These are phyloP conservation scores for Fusarium praegraminearum DNA, from an alignment of 2,329 filamentous ascomycete species.

Conservation along the genomic window DNA sequence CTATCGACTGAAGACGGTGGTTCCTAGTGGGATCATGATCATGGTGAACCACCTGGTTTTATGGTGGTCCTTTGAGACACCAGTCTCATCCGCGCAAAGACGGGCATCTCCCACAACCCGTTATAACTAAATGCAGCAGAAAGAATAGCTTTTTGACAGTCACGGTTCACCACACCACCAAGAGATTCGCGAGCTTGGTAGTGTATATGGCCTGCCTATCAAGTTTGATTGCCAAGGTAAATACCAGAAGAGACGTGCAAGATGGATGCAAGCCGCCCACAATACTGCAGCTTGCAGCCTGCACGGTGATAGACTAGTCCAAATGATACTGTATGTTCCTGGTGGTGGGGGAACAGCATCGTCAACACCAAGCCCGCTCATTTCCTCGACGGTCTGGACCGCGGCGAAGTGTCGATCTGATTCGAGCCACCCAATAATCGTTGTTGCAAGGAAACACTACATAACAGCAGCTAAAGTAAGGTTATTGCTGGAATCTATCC, in stretches of 20 bases:
- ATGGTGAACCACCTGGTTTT: neutral
- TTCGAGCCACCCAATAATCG: constrained; percentile 33
- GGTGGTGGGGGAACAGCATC: constrained; percentile 30
- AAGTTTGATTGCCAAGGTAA: constrained; percentile 25
- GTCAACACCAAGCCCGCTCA: constrained; percentile 28
- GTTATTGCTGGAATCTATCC: constrained; percentile 13
- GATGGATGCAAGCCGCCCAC: constrained; percentile 21
- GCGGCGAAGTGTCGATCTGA: constrained; percentile 42
- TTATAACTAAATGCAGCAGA: neutral
- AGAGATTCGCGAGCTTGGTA: constrained; percentile 45
- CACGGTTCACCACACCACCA: constrained; percentile 30
- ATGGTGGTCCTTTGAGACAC: neutral
- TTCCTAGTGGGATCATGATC: neutral
- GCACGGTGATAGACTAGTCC: constrained; percentile 11
- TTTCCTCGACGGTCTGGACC: constrained; percentile 44
- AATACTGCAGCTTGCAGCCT: constrained; percentile 27
- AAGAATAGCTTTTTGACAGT: neutral
- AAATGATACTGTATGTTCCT: constrained; percentile 31
- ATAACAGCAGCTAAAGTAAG: constrained; percentile 21
- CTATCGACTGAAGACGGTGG: neutral
- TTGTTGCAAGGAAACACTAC: constrained; percentile 24
- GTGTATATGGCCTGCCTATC: constrained; percentile 36
- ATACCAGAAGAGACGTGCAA: constrained; percentile 21
- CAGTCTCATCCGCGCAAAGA: neutral
- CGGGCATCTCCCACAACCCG: neutral